These are phyloP conservation scores for Punica granatum DNA, from an alignment of 345 rosid species.

Conservation along the genomic window DNA sequence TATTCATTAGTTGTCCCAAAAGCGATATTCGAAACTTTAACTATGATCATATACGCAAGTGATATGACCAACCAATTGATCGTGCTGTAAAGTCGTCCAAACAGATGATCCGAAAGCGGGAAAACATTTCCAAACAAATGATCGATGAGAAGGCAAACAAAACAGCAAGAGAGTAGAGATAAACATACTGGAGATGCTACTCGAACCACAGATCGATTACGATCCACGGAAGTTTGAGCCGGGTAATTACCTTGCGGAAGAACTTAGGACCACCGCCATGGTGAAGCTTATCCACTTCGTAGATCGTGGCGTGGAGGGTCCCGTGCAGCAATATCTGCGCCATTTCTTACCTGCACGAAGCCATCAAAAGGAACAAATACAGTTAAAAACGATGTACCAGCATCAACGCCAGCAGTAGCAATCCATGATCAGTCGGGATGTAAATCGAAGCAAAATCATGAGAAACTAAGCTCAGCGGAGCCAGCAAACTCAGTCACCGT, in stretches of 20 bases:
- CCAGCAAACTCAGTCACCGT: not conserved
- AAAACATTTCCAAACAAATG: not conserved
- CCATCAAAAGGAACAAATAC: not conserved
- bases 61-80: too few relatives aligned
- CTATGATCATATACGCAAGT: not conserved
- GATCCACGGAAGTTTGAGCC: not conserved
- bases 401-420: not conserved
- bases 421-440: not conserved
- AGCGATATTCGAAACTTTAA: not conserved
- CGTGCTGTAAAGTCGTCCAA: not conserved
- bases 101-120: not conserved
- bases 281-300: slow-evolving; percentile 65
- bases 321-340: slow-evolving; percentile 68
- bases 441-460: not conserved
- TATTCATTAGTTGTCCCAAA: not conserved
- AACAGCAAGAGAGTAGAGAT: not conserved
- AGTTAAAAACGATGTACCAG: not conserved
- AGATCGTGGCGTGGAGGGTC: slow-evolving; percentile 81
- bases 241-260: slow-evolving; percentile 55
- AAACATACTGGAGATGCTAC: not conserved
- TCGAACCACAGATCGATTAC: not conserved
- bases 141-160: not conserved
- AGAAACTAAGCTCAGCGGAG: not conserved
- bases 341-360: slow-evolving; percentile 39
- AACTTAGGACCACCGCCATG: slow-evolving; percentile 42